These are phyloP conservation scores for Termitomyces sp. DNA, from an alignment of 768 basidiomycete genomes.

Conservation along the genomic window DNA sequence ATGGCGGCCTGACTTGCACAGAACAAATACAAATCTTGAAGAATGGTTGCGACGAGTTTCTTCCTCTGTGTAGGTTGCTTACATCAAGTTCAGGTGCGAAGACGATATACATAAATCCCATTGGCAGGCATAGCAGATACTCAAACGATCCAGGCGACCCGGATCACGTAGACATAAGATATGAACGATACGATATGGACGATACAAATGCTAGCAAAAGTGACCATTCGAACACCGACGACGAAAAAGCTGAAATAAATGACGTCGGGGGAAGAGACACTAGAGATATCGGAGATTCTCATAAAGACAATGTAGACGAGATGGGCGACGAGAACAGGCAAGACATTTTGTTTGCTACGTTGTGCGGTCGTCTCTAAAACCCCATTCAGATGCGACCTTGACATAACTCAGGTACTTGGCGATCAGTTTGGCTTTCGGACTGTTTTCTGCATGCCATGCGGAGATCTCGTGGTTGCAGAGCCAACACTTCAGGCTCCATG, in stretches of 20 bases:
- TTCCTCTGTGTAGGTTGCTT: not conserved
- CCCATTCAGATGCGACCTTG: not conserved
- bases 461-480: constrained; percentile 16
- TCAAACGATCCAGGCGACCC: not conserved
- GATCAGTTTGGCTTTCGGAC: constrained; percentile 12
- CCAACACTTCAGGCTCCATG: constrained; percentile 36
- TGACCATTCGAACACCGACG: not conserved
- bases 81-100: not conserved
- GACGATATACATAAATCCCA: not conserved
- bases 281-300: not conserved
- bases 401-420: constrained; percentile 7
- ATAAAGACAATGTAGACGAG: not conserved
- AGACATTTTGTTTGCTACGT: not conserved
- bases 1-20: not conserved
- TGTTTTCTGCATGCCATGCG: constrained; percentile 11
- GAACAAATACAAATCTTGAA: not conserved
- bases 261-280: not conserved
- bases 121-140: not conserved
- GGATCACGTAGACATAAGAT: not conserved
- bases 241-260: not conserved
- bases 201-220: not conserved
- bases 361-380: not conserved
- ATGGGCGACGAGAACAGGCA: not conserved
- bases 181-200: not conserved
- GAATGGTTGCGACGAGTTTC: not conserved